Percentiles rank a stretch among this genome's conserved stretches.
Evolutionary conservation across 768 basidiomycete genomes (phyloP).

Genomic region (Lentinula aciculospora): DNA sequence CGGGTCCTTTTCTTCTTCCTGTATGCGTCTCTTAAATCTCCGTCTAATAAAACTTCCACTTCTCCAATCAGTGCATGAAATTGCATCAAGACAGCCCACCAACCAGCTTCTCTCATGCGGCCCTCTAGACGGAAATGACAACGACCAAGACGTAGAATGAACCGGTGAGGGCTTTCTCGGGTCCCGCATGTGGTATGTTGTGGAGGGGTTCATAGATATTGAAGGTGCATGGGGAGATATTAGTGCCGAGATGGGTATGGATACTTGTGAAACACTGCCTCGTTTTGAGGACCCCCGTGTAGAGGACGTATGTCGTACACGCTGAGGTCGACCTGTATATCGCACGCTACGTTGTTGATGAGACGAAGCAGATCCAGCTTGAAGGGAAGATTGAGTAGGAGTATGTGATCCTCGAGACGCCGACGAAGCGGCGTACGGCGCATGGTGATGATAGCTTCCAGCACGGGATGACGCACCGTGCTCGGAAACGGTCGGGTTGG

Average conservation of each 20-base stretch:
- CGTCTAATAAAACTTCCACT: background rate
- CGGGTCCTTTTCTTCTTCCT: background rate
- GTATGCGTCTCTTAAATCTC: background rate
- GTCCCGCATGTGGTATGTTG: slow-evolving; percentile 49
- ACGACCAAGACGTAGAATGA: background rate
- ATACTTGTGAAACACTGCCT: slow-evolving; percentile 2
- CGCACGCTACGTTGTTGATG: background rate
- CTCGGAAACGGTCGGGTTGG: background rate
- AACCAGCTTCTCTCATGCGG: background rate
- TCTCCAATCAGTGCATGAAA: background rate
- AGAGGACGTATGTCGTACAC: background rate
- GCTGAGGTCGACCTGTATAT: background rate
- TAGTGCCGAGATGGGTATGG: slow-evolving; percentile 15
- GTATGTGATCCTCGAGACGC: slow-evolving; percentile 2
- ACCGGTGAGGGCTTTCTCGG: slow-evolving; percentile 35
- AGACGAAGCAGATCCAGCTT: background rate
- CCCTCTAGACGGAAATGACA: slow-evolving; percentile 1
- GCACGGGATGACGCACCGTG: background rate
- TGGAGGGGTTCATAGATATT: slow-evolving; percentile 24
- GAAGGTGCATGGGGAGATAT: slow-evolving; percentile 47
- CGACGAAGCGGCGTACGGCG: background rate
- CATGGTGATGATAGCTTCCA: background rate
- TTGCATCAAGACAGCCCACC: background rate
- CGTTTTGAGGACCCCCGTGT: background rate
- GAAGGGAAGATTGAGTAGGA: background rate